Evolutionary conservation across 2,329 filamentous ascomycete genomes (phyloP), one percentile per base, ranked within the genome.

Genomic region (Phialophora chinensis): DNA sequence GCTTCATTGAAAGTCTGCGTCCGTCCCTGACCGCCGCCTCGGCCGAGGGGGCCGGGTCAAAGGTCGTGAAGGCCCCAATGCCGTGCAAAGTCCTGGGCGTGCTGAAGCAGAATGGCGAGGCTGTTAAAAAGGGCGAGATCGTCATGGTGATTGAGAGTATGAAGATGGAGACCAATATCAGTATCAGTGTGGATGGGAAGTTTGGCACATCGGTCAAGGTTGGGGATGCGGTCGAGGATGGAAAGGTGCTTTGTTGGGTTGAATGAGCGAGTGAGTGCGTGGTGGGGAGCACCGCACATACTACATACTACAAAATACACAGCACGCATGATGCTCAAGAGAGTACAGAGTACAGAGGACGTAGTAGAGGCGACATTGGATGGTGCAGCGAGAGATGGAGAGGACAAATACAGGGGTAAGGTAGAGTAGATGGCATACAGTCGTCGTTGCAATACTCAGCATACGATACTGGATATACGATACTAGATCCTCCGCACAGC

Each of bases 141-240:
- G 75, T 76, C 1, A 75, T 78, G 73, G 73, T 78, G 0, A 73
- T 77, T 59, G 77, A 82, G 73, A 81, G 79, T 55, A 82, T 82
- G 80, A 82, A 79, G 72, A 79, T 78, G 77, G 77, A 79, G 67
- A 75, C 78, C 35, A 78, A 70, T 23, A 77, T 79, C 35, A 63
- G 70, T 12, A 73, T 72, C 4, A 62, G 72, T 1, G 70, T 63
- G 3, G 69, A 66, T 2, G 77, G 77, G 12, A 73, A 69, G 56
- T 76, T 79, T 50, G 62, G 71, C 17, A 74, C 71, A 0, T 66
- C 59, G 1, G 73, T 73, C 67, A 75, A 73, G 63, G 65, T 71
- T 17, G 75, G 76, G 1, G 75, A 75, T 69, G 74, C 76, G 1
- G 76, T 78, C 2, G 74, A 75, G 17, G 77, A 78, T 47, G 77